These are phyloP conservation scores for Hygrophorus russula DNA, from an alignment of 768 basidiomycete species.

Conservation along the genomic window DNA sequence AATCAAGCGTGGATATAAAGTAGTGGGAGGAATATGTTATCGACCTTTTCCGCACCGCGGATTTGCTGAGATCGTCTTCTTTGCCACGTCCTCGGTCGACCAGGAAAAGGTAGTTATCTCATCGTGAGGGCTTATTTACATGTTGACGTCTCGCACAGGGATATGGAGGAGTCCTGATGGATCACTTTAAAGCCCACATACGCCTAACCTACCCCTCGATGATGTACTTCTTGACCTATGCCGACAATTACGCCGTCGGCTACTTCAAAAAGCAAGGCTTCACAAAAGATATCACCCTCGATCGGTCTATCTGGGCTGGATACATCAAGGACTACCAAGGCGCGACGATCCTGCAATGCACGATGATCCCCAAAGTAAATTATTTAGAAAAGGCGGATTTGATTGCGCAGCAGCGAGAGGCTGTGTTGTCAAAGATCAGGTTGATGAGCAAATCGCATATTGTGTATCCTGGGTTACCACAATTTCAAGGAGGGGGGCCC, in stretches of 20 bases:
- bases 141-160: slow-evolving; percentile 39
- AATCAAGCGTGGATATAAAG: slow-evolving; percentile 88
- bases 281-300: slow-evolving; percentile 92
- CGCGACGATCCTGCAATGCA: slow-evolving; percentile 98
- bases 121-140: not conserved
- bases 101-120: slow-evolving; percentile 74
- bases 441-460: slow-evolving; percentile 80
- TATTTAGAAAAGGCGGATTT: slow-evolving; percentile 76
- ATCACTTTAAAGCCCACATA: slow-evolving; percentile 93
- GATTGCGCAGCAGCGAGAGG: slow-evolving; percentile 76
- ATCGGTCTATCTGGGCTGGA: slow-evolving; percentile 88
- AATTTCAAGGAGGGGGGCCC: slow-evolving; percentile 52
- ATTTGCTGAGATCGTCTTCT: slow-evolving; percentile 98
- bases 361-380: slow-evolving; percentile 85
- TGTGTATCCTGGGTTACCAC: slow-evolving; percentile 67
- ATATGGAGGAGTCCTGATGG: slow-evolving; percentile 97
- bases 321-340: slow-evolving; percentile 99
- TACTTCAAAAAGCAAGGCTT: slow-evolving; percentile 99
- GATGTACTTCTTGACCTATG: slow-evolving; percentile 95
- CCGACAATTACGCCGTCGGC: slow-evolving; percentile 97
- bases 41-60: slow-evolving; percentile 90
- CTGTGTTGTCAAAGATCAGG: slow-evolving; percentile 81
- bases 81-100: slow-evolving; percentile 91
- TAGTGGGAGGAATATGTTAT: slow-evolving; percentile 96
- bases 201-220: slow-evolving; percentile 73